Evolutionary conservation across 371 early-diverging fungal genomes (phyloP), one percentile per base, ranked within the genome.

Genomic region (Parasitella parasitica): DNA sequence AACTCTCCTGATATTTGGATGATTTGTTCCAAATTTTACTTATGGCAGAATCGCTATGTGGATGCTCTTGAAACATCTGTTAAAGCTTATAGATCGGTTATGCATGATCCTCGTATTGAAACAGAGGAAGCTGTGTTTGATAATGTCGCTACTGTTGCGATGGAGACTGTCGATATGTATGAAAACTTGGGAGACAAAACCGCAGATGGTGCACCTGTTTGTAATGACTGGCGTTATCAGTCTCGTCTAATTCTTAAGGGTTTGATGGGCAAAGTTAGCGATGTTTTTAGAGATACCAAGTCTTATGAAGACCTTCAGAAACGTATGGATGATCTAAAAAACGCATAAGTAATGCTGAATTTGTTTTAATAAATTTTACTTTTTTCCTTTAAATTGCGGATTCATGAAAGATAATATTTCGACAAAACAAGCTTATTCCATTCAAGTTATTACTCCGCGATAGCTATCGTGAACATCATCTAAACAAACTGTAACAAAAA

Each of bases 201-300:
- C 18, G 64, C 64, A 48, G 75, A 77, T 60, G 75, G 70, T 53
- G 66, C 61, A 1, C 67, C 59, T 46, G 90, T 92, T 18, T 91
- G 91, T 66, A 83, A 84, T 30, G 96, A 96, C 66, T 97, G 96
- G 95, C 81, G 79, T 54, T 94, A 93, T 63, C 94, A 96, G 67
- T 78, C 91, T 9, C 87, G 88, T 65, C 86, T 86, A 73, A 82
- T 92, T 34, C 70, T 96, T 61, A 91, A 91, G 58, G 87, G 93
- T 18, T 70, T 97, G 57, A 84, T 95, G 71, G 91, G 92, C 30
- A 87, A 91, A 63, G 89, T 90, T 26, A 89, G 86, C 70, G 87
- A 83, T 54, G 67, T 80, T 4, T 94, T 87, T 73, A 93, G 91
- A 48, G 89, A 83, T 15, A 85, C 87, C 6, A 72, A 74, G 9